phyloP scores from a whole-genome alignment of 2,329 filamentous ascomycete species.

The Aspergillus glaucus region DNA sequence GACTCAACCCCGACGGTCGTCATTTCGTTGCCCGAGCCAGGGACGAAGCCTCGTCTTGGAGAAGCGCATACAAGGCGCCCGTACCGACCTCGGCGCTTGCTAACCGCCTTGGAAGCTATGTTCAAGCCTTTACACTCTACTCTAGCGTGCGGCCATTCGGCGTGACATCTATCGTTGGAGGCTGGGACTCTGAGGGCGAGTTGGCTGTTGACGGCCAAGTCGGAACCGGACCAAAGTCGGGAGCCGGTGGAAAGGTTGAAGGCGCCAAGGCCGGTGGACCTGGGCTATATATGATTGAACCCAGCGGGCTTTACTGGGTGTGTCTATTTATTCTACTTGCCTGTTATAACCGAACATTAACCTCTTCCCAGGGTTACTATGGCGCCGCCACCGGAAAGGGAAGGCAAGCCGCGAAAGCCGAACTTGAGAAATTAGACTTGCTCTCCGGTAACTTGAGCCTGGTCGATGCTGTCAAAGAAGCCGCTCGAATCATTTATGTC shows the following conservation, averaged over 20 bases:
- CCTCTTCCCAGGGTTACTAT: conserved; percentile 68
- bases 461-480: conserved; percentile 87
- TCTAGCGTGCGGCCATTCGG: conserved; percentile 94
- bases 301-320: conserved; percentile 91
- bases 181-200: conserved; percentile 86
- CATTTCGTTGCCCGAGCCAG: conserved; percentile 92
- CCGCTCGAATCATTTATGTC: conserved; percentile 92
- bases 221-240: conserved; percentile 68
- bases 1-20: conserved; percentile 87
- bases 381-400: conserved; percentile 96
- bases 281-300: conserved; percentile 97
- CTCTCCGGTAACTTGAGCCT: conserved; percentile 69
- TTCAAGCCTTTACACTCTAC: conserved; percentile 96
- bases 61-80: conserved; percentile 86
- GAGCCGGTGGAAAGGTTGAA: conserved; percentile 75
- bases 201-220: conserved; percentile 84
- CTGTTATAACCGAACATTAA: conserved; percentile 14
- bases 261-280: conserved; percentile 79
- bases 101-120: conserved; percentile 88
- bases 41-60: conserved; percentile 88
- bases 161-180: conserved; percentile 87
- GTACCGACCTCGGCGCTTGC: conserved; percentile 85
- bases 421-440: conserved; percentile 95
- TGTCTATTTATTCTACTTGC: conserved; percentile 10
- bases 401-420: conserved; percentile 91